Base-by-base conservation (phyloP, 2,329 filamentous ascomycete genomes). In the Berkeleyomyces basicola region DNA sequence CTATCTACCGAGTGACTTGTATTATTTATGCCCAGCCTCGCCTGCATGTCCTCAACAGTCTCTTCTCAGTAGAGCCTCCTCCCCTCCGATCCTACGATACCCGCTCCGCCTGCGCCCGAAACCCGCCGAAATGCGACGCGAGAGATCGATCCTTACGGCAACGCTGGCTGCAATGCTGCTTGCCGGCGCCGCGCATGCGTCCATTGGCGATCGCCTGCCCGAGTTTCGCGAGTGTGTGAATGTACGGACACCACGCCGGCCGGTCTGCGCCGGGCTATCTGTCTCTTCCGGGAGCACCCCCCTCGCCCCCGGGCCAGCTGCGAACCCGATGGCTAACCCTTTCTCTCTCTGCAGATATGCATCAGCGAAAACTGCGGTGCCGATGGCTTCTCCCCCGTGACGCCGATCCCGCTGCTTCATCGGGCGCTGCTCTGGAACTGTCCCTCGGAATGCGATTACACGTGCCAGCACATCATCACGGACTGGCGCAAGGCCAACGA, bases 391-490 rank as follows among this genome's bases (percentile, higher is more conserved):
- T 39, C 55, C 11, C 75, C 76, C 49, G 23, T 37, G 16, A 82
- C 83, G 0, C 78, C 78, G 9, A 86, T 95, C 67, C 86, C 93
- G 66, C 72, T 96, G 68, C 83, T 88, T 74, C 90, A 86, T 72
- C 88, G 88, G 66, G 79, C 97, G 68, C 84, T 97, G 70, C 77
- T 96, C 72, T 99, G 93, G 93, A 84, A 84, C 72, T 99, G 93
- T 76, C 82, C 87, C 66, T 80, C 87, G 71, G 92, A 99, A 81
- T 99, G 93, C 83, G 91, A 99, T 78, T 95, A 99, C 77, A 86
- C 88, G 65, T 99, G 93, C 78, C 93, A 99, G 73, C 92, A 95
- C 78, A 86, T 96, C 72, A 80, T 95, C 65, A 97, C 93, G 63
- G 75, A 82, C 68, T 75, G 76, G 64, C 89, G 92, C 66, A 75